phyloP scores from a whole-genome alignment of 169 alveolate species.

The Prorocentrum cordatum region DNA sequence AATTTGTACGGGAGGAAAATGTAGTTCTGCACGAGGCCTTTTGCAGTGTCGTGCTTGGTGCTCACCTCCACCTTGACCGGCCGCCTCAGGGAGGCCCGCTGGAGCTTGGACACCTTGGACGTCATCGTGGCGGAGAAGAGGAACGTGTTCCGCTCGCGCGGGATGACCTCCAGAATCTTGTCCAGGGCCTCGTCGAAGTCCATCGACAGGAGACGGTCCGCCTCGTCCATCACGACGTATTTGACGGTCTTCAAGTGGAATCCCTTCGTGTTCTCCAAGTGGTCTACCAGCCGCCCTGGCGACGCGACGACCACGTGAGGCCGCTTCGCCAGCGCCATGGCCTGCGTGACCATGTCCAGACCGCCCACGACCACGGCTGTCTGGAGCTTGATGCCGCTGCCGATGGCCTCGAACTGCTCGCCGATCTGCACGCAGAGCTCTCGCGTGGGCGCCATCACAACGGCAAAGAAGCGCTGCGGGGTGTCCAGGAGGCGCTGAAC shows the following conservation, averaged over 20 bases:
- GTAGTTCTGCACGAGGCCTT: slow-evolving; percentile 80
- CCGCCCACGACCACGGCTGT: slow-evolving; percentile 96
- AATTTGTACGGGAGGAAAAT: slow-evolving; percentile 85
- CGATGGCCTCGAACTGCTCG: slow-evolving; percentile 85
- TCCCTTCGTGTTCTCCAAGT: slow-evolving; percentile 94
- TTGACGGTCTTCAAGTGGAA: slow-evolving; percentile 85
- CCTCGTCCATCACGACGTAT: slow-evolving; percentile 81
- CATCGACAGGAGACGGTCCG: slow-evolving; percentile 83
- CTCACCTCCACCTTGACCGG: slow-evolving; percentile 90
- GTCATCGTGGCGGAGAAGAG: slow-evolving; percentile 99
- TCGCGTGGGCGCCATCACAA: slow-evolving; percentile 89
- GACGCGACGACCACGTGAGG: slow-evolving; percentile 97
- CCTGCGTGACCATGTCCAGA: slow-evolving; percentile 90
- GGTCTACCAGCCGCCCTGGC: slow-evolving; percentile 99
- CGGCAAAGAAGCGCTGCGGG: slow-evolving; percentile 68
- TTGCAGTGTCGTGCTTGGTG: slow-evolving; percentile 26
- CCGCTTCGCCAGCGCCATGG: slow-evolving; percentile 86
- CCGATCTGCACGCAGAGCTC: slow-evolving; percentile 96
- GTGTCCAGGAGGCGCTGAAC: slow-evolving; percentile 84
- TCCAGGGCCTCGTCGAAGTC: slow-evolving; percentile 97
- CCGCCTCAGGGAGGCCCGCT: slow-evolving; percentile 91
- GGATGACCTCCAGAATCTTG: slow-evolving; percentile 83
- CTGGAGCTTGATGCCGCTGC: slow-evolving; percentile 62
- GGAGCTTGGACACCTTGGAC: slow-evolving; percentile 88
- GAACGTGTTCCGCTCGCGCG: slow-evolving; percentile 90